Evolutionary conservation across 139 green algal genomes (phyloP).

Genomic region (Auxenochlorella pyrenoidosa): DNA sequence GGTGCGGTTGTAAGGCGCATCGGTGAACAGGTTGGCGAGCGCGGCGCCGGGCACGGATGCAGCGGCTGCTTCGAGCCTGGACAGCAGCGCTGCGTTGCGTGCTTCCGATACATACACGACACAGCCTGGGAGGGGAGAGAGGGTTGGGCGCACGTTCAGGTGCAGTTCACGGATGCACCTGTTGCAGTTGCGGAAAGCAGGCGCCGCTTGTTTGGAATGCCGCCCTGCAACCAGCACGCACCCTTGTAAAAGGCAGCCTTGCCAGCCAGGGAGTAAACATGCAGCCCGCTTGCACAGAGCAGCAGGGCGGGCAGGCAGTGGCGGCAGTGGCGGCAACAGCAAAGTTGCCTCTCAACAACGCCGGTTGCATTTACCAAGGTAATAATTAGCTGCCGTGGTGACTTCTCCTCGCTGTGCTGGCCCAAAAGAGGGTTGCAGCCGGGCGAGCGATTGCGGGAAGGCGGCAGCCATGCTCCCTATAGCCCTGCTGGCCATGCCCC

Average conservation of each 20-base stretch:
- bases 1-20: slow-evolving; percentile 80
- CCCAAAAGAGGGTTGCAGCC: not conserved
- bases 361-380: not conserved
- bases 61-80: slow-evolving; percentile 22
- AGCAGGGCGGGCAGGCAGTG: not conserved
- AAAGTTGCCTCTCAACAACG: not conserved
- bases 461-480: too few species aligned
- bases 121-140: slow-evolving; percentile 52
- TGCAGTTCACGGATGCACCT: too few species aligned
- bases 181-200: too few species aligned
- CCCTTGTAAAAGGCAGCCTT: too few species aligned
- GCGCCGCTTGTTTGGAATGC: too few species aligned
- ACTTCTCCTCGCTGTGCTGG: not conserved
- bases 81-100: slow-evolving; percentile 44
- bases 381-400: not conserved
- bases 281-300: not conserved
- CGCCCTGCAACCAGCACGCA: too few species aligned
- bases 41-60: not conserved
- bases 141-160: too few species aligned
- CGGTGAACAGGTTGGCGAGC: slow-evolving; percentile 68
- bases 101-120: slow-evolving; percentile 78
- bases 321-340: not conserved
- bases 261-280: too few species aligned
- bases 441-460: too few species aligned
- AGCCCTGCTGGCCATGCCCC: too few species aligned